Conservation (phyloP, 2,329 filamentous ascomycete species). For the Xylaria sp. region DNA sequence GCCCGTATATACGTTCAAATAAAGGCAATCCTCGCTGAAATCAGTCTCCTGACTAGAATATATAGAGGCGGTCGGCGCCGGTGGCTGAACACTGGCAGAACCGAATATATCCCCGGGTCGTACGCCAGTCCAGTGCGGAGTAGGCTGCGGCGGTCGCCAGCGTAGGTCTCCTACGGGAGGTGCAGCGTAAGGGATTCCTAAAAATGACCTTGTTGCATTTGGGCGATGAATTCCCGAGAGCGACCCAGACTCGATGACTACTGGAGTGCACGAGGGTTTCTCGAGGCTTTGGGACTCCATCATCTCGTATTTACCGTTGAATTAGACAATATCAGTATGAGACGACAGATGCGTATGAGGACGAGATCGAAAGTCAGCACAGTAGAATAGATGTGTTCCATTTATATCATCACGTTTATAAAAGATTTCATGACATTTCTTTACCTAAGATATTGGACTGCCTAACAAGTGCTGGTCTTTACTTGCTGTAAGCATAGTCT, state of each 20-base stretch:
- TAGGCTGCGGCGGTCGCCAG: constrained; percentile 28
- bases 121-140: constrained; percentile 24
- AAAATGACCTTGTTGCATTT: constrained; percentile 27
- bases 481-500: neutral
- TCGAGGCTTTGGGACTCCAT: neutral
- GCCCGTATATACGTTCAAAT: constrained; percentile 32
- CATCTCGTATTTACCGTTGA: neutral
- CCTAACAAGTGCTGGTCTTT: neutral
- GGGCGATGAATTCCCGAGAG: constrained; percentile 23
- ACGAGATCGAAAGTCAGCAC: neutral
- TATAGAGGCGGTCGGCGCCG: constrained; percentile 15
- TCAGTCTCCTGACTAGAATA: constrained; percentile 16
- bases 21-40: constrained; percentile 35
- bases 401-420: neutral
- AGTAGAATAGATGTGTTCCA: neutral
- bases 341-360: neutral
- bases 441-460: neutral
- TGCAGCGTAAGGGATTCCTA: constrained; percentile 28
- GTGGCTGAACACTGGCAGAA: constrained; percentile 7
- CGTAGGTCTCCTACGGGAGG: constrained; percentile 31
- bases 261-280: neutral
- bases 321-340: neutral
- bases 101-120: constrained; percentile 21
- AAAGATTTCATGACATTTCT: no score
- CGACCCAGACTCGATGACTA: constrained; percentile 25